Evolutionary conservation across 192 early-diverging fungal species (phyloP).

Genomic region (Podochytrium sp.): DNA sequence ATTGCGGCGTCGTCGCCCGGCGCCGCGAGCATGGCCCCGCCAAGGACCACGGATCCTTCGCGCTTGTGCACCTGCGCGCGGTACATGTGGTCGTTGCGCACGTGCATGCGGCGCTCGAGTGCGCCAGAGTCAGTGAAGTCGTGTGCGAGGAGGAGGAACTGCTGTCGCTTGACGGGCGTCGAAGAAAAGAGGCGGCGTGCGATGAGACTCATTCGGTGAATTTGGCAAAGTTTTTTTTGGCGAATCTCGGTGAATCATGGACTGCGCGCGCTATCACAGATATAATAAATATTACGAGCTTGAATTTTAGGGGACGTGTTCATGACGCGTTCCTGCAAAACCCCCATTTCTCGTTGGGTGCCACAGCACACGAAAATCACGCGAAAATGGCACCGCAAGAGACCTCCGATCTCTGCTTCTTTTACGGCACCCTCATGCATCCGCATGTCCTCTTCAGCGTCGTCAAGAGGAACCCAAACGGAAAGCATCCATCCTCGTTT

Average conservation of each 20-base stretch:
- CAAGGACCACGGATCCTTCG: constrained; percentile 28
- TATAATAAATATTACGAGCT: background rate
- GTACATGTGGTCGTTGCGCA: constrained; percentile 31
- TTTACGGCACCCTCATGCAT: constrained; percentile 31
- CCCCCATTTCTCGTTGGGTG: too few species aligned
- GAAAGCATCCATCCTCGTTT: background rate
- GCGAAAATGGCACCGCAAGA: background rate
- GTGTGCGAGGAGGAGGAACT: constrained; percentile 36
- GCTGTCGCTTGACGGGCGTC: background rate
- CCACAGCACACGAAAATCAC: too few species aligned
- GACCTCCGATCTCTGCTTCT: background rate
- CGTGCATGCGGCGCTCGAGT: constrained; percentile 20
- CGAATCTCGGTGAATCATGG: background rate
- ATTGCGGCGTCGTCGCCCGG: constrained; percentile 15
- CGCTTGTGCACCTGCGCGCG: constrained; percentile 8
- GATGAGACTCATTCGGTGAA: too few species aligned
- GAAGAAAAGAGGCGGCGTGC: constrained; percentile 11
- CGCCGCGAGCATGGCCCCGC: constrained; percentile 36
- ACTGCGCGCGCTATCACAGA: background rate
- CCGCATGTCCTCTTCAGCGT: constrained; percentile 21
- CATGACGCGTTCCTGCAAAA: background rate
- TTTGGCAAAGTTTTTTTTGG: background rate
- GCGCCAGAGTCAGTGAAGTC: constrained; percentile 38
- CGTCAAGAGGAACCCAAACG: background rate
- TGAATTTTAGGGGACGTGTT: background rate